These are phyloP conservation scores for Emmonsia crescens DNA, from an alignment of 2,329 filamentous ascomycete species.

Conservation along the genomic window DNA sequence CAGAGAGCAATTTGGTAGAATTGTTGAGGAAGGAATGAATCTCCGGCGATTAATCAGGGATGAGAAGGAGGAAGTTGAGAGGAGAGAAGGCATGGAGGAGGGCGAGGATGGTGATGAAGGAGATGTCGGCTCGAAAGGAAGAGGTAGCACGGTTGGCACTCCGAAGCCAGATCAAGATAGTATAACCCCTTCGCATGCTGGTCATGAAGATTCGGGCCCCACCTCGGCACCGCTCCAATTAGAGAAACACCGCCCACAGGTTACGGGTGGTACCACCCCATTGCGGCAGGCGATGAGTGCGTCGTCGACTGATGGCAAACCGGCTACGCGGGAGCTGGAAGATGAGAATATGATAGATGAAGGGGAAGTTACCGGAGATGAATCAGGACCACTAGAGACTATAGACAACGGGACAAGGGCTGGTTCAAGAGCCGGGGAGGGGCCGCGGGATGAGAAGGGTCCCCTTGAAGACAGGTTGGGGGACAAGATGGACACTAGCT, in stretches of 20 bases:
- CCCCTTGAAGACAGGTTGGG: conserved; percentile 35
- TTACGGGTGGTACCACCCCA: conserved; percentile 25
- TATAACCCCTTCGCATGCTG: conserved; percentile 24
- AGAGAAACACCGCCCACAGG: conserved; percentile 22
- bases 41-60: conserved; percentile 78
- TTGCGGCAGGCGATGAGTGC: conserved; percentile 26
- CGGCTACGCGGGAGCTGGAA: conserved; percentile 34
- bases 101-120: conserved; percentile 48
- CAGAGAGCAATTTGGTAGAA: conserved; percentile 72
- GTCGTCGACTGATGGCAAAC: conserved; percentile 24
- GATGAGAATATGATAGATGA: conserved; percentile 52
- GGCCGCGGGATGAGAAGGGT: conserved; percentile 38
- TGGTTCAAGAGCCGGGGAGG: conserved; percentile 23
- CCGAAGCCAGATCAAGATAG: conserved; percentile 40
- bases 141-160: conserved; percentile 38
- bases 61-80: conserved; percentile 89
- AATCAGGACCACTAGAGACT: conserved; percentile 20
- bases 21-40: conserved; percentile 84
- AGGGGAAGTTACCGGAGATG: conserved; percentile 29
- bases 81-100: conserved; percentile 67
- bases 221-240: conserved; percentile 19
- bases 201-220: conserved; percentile 24
- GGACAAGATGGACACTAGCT: conserved; percentile 58
- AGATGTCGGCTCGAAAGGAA: conserved; percentile 40
- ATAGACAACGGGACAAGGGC: conserved; percentile 10